Conservation (phyloP, 352 stramenopile genomes). For the Pythium pyrilobum region DNA sequence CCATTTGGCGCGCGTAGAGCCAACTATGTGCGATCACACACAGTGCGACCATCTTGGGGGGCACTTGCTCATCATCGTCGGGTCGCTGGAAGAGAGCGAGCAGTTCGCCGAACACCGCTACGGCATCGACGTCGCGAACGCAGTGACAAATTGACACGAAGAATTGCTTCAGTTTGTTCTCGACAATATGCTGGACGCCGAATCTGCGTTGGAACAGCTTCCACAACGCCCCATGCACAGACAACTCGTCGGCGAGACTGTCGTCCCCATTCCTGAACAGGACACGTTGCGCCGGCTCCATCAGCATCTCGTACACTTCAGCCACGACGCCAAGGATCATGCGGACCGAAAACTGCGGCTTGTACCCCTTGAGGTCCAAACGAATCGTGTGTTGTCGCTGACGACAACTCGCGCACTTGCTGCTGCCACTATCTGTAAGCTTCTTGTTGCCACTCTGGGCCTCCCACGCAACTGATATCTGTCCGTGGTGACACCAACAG, state of each 20-base stretch:
- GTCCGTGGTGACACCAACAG: constrained; percentile 48
- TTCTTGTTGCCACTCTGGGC: constrained; percentile 2
- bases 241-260: constrained; percentile 7
- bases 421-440: not conserved
- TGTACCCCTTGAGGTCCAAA: constrained; percentile 25
- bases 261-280: constrained; percentile 38
- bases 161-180: constrained; percentile 61
- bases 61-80: constrained; percentile 27
- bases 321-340: constrained; percentile 44
- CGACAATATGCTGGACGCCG: constrained; percentile 41
- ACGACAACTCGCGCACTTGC: constrained; percentile 4
- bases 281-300: constrained; percentile 25
- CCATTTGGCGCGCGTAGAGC: constrained; percentile 59
- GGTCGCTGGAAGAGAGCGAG: constrained; percentile 35
- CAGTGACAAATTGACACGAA: constrained; percentile 56
- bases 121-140: constrained; percentile 39
- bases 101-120: constrained; percentile 69
- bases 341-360: constrained; percentile 50
- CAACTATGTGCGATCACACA: constrained; percentile 51
- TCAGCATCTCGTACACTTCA: constrained; percentile 48
- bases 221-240: constrained; percentile 40
- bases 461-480: constrained; percentile 10
- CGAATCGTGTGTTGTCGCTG: constrained; percentile 25
- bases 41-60: constrained; percentile 46
- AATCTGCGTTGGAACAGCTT: constrained; percentile 43